Evolutionary conservation across 257 asterid genomes (phyloP).

Genomic region (Nicotiana tomentosiformis): DNA sequence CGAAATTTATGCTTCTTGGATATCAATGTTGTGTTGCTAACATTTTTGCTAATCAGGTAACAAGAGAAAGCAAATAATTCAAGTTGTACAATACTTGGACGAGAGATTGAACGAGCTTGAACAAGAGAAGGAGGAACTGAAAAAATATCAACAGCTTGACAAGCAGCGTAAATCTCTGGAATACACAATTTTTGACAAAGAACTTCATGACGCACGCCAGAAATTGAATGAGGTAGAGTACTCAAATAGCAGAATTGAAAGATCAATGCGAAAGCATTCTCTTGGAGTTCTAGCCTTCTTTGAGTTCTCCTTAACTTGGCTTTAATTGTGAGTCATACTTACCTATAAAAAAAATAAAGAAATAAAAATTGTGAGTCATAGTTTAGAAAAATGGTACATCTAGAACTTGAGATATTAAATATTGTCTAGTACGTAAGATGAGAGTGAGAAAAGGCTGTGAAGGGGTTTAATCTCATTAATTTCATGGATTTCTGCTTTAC

Average conservation of each 20-base stretch:
- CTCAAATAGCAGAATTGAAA: not conserved
- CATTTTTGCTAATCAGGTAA: conserved; percentile 51
- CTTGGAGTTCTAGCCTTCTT: not conserved
- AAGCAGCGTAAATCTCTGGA: conserved; percentile 88
- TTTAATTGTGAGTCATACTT: not conserved
- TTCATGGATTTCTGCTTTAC: not conserved
- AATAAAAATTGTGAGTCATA: not conserved
- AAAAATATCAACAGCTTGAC: conserved; percentile 90
- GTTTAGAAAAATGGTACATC: not conserved
- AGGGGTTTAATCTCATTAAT: not conserved
- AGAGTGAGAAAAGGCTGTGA: not conserved
- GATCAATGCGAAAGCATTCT: not conserved
- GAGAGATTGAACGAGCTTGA: conserved; percentile 96
- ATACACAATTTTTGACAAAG: conserved; percentile 87
- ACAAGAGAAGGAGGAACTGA: conserved; percentile 96
- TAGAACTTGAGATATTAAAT: not conserved
- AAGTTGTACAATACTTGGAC: conserved; percentile 95
- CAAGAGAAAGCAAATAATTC: conserved; percentile 89
- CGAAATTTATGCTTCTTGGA: conserved; percentile 16
- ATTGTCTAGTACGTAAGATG: not conserved
- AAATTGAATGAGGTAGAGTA: conserved; percentile 56
- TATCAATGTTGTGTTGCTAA: conserved; percentile 18
- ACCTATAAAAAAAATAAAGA: not conserved
- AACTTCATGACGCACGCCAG: conserved; percentile 91
- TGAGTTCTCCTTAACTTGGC: not conserved